phyloP scores from a whole-genome alignment of 371 early-diverging fungal genomes.

The Mortierella sp. region DNA sequence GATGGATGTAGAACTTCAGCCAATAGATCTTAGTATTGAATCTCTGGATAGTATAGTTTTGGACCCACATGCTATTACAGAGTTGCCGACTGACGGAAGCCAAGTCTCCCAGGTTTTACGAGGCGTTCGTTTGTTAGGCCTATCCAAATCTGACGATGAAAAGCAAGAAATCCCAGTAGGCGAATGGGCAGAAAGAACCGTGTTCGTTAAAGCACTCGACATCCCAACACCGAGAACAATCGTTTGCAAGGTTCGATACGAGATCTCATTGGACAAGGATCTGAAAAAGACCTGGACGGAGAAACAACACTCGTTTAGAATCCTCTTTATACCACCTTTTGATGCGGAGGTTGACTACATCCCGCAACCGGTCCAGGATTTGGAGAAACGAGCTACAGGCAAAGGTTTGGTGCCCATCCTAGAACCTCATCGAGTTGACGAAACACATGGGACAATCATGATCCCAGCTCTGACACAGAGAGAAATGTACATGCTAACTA shows the following conservation, averaged over 20 bases:
- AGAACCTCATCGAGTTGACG: slow-evolving; percentile 32
- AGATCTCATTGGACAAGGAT: slow-evolving; percentile 33
- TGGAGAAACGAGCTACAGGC: neutral
- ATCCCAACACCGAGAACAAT: slow-evolving; percentile 50
- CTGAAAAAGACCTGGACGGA: slow-evolving; percentile 42
- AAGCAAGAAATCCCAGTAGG: slow-evolving; percentile 28
- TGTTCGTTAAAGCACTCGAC: slow-evolving; percentile 41
- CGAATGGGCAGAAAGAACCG: slow-evolving; percentile 44
- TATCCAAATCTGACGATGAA: neutral
- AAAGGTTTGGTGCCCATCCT: slow-evolving; percentile 23
- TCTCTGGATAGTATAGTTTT: slow-evolving; percentile 41
- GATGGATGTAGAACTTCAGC: slow-evolving; percentile 53
- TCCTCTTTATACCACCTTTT: slow-evolving; percentile 48
- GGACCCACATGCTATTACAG: slow-evolving; percentile 27
- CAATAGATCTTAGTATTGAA: slow-evolving; percentile 48
- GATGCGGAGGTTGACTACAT: slow-evolving; percentile 45
- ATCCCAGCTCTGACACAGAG: slow-evolving; percentile 44
- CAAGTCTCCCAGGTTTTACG: slow-evolving; percentile 7
- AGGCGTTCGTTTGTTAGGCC: slow-evolving; percentile 13
- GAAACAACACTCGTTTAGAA: slow-evolving; percentile 47
- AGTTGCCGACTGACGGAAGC: neutral
- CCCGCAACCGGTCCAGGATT: slow-evolving; percentile 19
- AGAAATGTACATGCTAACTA: slow-evolving; percentile 44
- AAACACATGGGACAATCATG: slow-evolving; percentile 29
- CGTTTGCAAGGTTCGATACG: slow-evolving; percentile 48